A percentile compares a stretch with the other conserved stretches of the same genome.
phyloP scores from a whole-genome alignment of 164 flowering plant genomes.

The Akebia trifoliata region DNA sequence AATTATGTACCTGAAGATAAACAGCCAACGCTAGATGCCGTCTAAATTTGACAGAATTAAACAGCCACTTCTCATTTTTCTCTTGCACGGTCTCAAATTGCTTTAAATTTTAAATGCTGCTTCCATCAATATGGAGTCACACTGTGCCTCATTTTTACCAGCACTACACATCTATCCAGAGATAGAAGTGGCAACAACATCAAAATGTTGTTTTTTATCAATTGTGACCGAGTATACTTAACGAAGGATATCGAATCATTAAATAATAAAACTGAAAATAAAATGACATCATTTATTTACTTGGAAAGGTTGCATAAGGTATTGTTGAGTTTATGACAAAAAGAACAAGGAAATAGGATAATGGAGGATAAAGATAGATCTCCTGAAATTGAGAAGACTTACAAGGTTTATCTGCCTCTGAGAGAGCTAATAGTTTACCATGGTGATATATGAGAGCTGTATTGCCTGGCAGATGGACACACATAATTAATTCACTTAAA shows the following conservation, averaged over 20 bases:
- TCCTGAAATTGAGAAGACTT: conserved; percentile 22
- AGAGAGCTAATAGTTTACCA: conserved; percentile 82
- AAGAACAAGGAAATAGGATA: not conserved
- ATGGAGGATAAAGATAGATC: not conserved
- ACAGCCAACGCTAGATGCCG: not conserved
- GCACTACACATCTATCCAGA: not conserved
- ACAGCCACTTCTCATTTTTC: not conserved
- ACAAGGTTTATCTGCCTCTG: conserved; percentile 94
- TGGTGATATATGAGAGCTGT: conserved; percentile 90
- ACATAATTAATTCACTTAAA: conserved; percentile 12
- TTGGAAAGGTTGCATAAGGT: not conserved
- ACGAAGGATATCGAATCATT: not conserved
- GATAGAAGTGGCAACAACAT: not conserved
- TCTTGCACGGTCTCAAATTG: not conserved
- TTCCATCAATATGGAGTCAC: not conserved
- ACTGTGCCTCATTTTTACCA: not conserved
- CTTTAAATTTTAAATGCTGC: not conserved
- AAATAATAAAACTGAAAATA: not conserved
- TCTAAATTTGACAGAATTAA: not conserved
- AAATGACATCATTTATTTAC: not conserved
- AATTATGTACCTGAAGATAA: not conserved
- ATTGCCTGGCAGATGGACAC: conserved; percentile 49
- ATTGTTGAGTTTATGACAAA: not conserved
- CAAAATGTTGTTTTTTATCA: not conserved
- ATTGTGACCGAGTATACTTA: not conserved